These are phyloP conservation scores for Mucor circinelloides DNA, from an alignment of 371 early-diverging fungal genomes.

Conservation along the genomic window DNA sequence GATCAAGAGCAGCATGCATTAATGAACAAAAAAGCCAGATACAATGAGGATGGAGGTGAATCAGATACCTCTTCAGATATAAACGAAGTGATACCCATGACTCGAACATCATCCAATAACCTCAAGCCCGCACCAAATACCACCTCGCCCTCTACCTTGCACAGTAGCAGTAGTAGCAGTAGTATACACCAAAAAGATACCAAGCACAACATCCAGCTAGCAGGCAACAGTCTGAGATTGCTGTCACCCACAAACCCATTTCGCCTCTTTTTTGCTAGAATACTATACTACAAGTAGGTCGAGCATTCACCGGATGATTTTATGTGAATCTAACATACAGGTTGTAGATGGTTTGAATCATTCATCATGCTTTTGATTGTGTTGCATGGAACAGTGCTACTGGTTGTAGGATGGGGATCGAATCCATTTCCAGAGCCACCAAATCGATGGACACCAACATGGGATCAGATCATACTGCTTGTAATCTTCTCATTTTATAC, in stretches of 20 bases:
- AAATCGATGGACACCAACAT: slow-evolving; percentile 51
- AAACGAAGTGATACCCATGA: slow-evolving; percentile 33
- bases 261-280: slow-evolving; percentile 24
- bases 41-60: slow-evolving; percentile 2
- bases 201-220: slow-evolving; percentile 14
- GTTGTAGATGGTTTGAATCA: slow-evolving; percentile 59
- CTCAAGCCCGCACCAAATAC: not conserved
- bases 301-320: not conserved
- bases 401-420: slow-evolving; percentile 49
- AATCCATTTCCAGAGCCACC: slow-evolving; percentile 34
- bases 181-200: slow-evolving; percentile 10
- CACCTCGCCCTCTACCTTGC: not conserved
- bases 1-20: not conserved
- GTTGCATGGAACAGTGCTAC: slow-evolving; percentile 48
- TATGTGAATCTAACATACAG: not conserved
- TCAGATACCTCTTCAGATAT: slow-evolving; percentile 9
- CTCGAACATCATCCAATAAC: slow-evolving; percentile 12
- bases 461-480: slow-evolving; percentile 60
- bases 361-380: slow-evolving; percentile 55
- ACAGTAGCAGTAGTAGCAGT: not conserved
- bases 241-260: slow-evolving; percentile 34
- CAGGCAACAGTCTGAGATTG: slow-evolving; percentile 31
- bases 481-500: slow-evolving; percentile 61
- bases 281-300: slow-evolving; percentile 39
- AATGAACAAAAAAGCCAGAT: not conserved